phyloP scores from a whole-genome alignment of 129 eudicot species.

The Sambucus nigra region DNA sequence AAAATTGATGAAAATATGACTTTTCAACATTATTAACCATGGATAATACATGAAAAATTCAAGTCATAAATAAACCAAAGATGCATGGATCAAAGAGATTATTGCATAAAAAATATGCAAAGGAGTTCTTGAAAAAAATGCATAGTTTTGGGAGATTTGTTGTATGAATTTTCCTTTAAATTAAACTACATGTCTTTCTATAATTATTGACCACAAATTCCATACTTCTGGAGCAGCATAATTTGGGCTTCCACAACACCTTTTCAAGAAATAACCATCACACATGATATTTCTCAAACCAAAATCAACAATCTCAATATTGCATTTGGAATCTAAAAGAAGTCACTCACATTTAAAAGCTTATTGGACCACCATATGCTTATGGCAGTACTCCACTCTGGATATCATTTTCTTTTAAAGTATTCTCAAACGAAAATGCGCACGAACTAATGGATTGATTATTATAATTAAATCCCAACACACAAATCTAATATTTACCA shows the following conservation, averaged over 20 bases:
- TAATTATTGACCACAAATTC: background rate
- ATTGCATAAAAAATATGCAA: no score
- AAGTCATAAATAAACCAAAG: background rate
- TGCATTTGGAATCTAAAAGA: constrained; percentile 64
- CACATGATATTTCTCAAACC: constrained; percentile 95
- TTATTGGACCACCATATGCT: constrained; percentile 95
- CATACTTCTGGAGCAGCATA: constrained; percentile 96
- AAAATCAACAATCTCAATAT: constrained; percentile 89
- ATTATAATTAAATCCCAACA: no score
- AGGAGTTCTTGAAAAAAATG: no score
- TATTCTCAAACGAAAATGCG: constrained; percentile 1
- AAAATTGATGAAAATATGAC: background rate
- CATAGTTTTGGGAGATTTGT: no score
- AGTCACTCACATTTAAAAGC: constrained; percentile 88
- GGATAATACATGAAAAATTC: background rate
- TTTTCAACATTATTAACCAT: background rate
- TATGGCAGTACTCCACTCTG: constrained; percentile 92
- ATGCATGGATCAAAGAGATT: no score
- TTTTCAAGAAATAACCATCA: constrained; percentile 93
- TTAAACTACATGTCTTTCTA: background rate
- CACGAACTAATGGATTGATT: no score
- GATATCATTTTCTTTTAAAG: constrained; percentile 63
- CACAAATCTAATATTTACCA: no score
- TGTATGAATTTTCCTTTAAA: background rate
- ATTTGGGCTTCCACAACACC: constrained; percentile 97